Evolutionary conservation across 2,329 filamentous ascomycete genomes (phyloP), one percentile per base, ranked within the genome.

Genomic region (Nigrospora osmanthi): DNA sequence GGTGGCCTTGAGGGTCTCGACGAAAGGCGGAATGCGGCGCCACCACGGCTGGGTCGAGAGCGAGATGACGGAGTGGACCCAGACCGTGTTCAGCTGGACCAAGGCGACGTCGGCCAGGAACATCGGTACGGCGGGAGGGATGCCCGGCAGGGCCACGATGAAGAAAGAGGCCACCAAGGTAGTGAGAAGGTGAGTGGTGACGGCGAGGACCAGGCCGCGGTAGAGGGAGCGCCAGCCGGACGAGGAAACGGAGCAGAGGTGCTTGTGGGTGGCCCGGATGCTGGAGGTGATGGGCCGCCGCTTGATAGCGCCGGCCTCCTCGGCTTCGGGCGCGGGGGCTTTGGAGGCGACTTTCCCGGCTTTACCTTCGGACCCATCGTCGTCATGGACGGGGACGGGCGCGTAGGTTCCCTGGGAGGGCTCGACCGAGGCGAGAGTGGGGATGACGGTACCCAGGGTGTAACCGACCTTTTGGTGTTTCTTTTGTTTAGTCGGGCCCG

Each of bases 41-140:
- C 76, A 86, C 71, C 84, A 89, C 54, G 68, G 69, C 61, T 78
- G 76, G 39, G 71, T 59, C 46, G 77, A 82, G 6, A 81, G 79
- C 2, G 87, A 83, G 59, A 96, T 89, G 60, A 95, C 80, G 56
- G 87, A 82, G 63, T 95, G 89, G 4, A 89, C 87, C 89, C 89
- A 95, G 43, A 80, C 76, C 53, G 90, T 78, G 61, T 80, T 76
- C 47, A 91, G 64, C 57, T 85, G 85, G 35, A 84, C 77, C 42
- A 77, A 72, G 30, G 79, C 71, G 36, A 85, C 46, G 40, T 83
- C 71, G 42, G 72, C 72, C 45, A 71, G 69, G 45, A 78, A 58
- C 35, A 67, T 49, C 31, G 31, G 30, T 10, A 41, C 39, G 31
- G 34, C 12, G 31, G 13, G 13, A 11, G 15, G 39, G 15, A 34